Conservation (phyloP, 2,329 filamentous ascomycete genomes). For the Epichloe amarillans region DNA sequence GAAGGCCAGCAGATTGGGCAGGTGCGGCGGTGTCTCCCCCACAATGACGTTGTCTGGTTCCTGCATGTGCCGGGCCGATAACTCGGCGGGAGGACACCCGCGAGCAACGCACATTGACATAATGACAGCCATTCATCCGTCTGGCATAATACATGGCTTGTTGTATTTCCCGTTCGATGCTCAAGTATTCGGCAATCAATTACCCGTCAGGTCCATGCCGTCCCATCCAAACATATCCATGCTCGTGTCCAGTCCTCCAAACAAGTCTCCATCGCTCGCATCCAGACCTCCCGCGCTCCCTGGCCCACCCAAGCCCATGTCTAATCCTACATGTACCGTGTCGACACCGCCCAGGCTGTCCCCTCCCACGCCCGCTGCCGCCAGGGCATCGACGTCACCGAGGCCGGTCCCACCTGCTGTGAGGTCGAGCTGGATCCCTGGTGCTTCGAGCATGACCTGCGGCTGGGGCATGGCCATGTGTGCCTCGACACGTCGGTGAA, state of each 20-base stretch:
- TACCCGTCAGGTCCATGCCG: conserved; percentile 20
- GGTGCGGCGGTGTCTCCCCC: too few species aligned
- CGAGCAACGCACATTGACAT: too few species aligned
- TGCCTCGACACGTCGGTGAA: conserved; percentile 52
- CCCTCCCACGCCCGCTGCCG: conserved; percentile 26
- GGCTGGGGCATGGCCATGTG: conserved; percentile 38
- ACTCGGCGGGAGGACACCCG: too few species aligned
- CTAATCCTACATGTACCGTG: conserved; percentile 25
- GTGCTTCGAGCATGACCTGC: conserved; percentile 28
- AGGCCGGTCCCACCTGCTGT: conserved; percentile 25
- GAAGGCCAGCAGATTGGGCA: too few species aligned
- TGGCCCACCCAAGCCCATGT: conserved; percentile 28
- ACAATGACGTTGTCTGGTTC: too few species aligned
- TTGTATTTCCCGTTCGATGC: too few species aligned
- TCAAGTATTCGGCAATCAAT: neutral
- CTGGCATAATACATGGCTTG: too few species aligned
- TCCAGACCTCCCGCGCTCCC: conserved; percentile 19
- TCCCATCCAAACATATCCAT: conserved; percentile 33
- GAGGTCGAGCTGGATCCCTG: conserved; percentile 27
- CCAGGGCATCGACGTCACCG: conserved; percentile 29
- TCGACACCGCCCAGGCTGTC: conserved; percentile 28
- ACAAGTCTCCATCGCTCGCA: conserved; percentile 24
- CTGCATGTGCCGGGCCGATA: too few species aligned
- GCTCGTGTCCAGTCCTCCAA: conserved; percentile 22
- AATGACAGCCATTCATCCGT: too few species aligned